Evolutionary conservation across 2,329 filamentous ascomycete genomes (phyloP), one percentile per base, ranked within the genome.

Genomic region (Dothiorella sarmentorum): DNA sequence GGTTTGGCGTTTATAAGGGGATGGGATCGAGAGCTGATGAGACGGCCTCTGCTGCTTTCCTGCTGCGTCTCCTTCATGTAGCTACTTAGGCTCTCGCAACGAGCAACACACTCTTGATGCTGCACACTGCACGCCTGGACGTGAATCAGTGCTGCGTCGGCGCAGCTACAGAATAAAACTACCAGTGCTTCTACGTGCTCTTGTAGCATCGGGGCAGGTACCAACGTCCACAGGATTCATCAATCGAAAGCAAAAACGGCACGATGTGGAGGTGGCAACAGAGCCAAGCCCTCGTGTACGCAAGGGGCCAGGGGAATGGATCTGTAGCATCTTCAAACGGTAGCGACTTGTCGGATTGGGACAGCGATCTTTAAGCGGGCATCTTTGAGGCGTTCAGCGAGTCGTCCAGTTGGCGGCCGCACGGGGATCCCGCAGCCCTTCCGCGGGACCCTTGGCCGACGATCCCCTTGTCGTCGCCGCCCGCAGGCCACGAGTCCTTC

Each of bases 401-500:
- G 37, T 53, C 33, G 49, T 35, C 6, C n/a, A n/a, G 43, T 9
- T 45, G 24, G 20, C 13, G 13, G 18, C 22, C 49, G 49, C 49
- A 53, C 49, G 49, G 49, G 24, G 33, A 53, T 40, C 49, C 47
- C 47, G 31, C 9, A 52, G 47, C 33, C 33, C 40, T 40, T 43
- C 52, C 37, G 44, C 37, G 43, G 55, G 56, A 58, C 56, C 56
- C 56, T 58, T 52, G 56, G 49, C 49, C 49, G 56, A 24, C 18
- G 56, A 58, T 59, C 20, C 38, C 47, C 49, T 59, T 45, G 57
- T 45, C 47, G 33, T 26, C 49, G 38, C 27, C 38, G 20, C 47
- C 24, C 31, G 27, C 40, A 55, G 60, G 62, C 55, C 62, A 62
- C 62, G 62, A 59, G 58, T 62, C 61, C 60, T 61, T 59, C 59